These are phyloP conservation scores for Kuraishia hungarica DNA, from an alignment of 805 yeast genomes.

Conservation along the genomic window DNA sequence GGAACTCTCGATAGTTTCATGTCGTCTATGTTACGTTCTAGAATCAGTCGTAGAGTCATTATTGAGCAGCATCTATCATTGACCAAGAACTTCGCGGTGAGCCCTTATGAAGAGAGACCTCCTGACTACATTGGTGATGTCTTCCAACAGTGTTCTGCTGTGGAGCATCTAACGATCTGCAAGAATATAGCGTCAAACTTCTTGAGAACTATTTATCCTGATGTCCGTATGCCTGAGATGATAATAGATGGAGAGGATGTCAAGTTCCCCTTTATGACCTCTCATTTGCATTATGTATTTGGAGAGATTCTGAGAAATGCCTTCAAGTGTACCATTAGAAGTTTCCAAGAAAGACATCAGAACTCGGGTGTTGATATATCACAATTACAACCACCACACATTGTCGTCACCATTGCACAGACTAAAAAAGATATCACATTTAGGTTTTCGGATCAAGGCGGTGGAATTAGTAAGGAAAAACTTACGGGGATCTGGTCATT, in stretches of 20 bases:
- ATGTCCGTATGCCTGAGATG: conserved; percentile 60
- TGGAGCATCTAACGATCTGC: conserved; percentile 52
- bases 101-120: conserved; percentile 39
- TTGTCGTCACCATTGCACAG: conserved; percentile 66
- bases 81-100: conserved; percentile 47
- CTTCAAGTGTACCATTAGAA: conserved; percentile 67
- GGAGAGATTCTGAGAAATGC: conserved; percentile 87
- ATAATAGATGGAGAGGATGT: conserved; percentile 70
- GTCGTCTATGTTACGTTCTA: conserved; percentile 70
- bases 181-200: conserved; percentile 40
- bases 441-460: conserved; percentile 84
- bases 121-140: conserved; percentile 67
- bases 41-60: conserved; percentile 84
- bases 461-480: conserved; percentile 63
- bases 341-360: conserved; percentile 22
- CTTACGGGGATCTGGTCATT: conserved; percentile 78
- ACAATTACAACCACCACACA: conserved; percentile 46
- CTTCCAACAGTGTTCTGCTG: conserved; percentile 69
- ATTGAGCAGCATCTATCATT: conserved; percentile 87
- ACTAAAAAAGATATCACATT: conserved; percentile 61
- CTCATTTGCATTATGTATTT: conserved; percentile 78
- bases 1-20: conserved; percentile 62
- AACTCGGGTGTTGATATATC: conserved; percentile 7
- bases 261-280: conserved; percentile 73
- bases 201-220: conserved; percentile 45